Base-by-base conservation (phyloP, 768 basidiomycete species). In the Fomitopsis pulvina region DNA sequence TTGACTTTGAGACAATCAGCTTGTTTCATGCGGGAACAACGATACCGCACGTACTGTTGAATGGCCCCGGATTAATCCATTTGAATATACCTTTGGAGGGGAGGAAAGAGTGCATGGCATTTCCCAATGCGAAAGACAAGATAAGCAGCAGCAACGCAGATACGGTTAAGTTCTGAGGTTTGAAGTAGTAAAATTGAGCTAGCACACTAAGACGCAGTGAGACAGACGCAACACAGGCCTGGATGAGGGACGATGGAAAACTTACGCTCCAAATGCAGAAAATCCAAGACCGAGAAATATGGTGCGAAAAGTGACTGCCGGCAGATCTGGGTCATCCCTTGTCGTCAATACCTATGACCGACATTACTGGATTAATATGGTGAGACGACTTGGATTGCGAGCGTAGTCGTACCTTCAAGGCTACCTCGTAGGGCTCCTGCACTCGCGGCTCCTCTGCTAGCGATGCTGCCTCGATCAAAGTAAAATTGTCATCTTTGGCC, bases 231-330 rank as follows among this genome's bases (percentile, higher is more conserved):
- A n/a, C n/a, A n/a, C n/a, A n/a, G n/a, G n/a, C n/a, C n/a, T n/a
- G n/a, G n/a, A n/a, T n/a, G n/a, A n/a, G n/a, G n/a, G n/a, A n/a
- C n/a, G n/a, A n/a, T n/a, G n/a, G n/a, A n/a, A n/a, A 7, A 79
- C 77, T 29, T 68, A 70, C 49, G 62, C 62, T 39, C 77, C 78
- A 57, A 81, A 81, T 52, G 76, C 75, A 4, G 77, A 71, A 14
- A 80, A 67, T 11, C 78, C 79, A 16, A 79, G 55, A 37, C 75
- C 75, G 1, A 80, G 67, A 60, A 80, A 71, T 70, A 76, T 74
- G 58, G 78, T 73, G 12, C 80, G 65, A 63, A 81, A 78, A 0
- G 79, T 80, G 54, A 75, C 73, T 0, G 69, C 64, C 0, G 71
- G 75, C 34, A 66, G 60, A 20, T 62, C 61, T 11, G 68, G 65